A percentile compares a stretch with the other conserved stretches of the same genome.
These are phyloP conservation scores for Suillus plorans DNA, from an alignment of 768 basidiomycete species.

Conservation along the genomic window DNA sequence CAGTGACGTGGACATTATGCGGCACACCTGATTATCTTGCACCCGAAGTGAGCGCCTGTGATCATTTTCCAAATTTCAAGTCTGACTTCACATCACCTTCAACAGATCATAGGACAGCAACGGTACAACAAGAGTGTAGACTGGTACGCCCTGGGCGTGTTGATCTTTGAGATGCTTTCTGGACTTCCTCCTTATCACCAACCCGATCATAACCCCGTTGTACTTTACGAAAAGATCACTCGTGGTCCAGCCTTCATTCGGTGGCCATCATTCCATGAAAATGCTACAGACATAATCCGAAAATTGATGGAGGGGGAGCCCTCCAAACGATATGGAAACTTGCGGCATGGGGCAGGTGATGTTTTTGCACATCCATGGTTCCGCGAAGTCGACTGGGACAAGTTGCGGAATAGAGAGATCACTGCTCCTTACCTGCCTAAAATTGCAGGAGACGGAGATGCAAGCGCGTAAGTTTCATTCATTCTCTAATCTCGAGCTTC, in stretches of 20 bases:
- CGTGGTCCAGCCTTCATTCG: constrained; percentile 69
- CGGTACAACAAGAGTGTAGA: constrained; percentile 97
- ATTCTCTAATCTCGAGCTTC: constrained; percentile 12
- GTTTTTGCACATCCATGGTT: constrained; percentile 96
- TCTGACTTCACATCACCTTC: background rate
- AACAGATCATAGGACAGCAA: constrained; percentile 72
- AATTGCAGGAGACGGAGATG: constrained; percentile 91
- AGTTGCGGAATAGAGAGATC: constrained; percentile 79
- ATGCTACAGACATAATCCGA: constrained; percentile 85
- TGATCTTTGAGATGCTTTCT: constrained; percentile 97
- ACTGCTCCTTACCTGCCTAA: constrained; percentile 94
- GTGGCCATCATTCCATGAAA: constrained; percentile 75
- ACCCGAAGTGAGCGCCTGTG: constrained; percentile 65
- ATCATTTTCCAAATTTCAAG: background rate
- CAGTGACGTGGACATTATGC: constrained; percentile 93
- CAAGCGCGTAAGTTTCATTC: constrained; percentile 72
- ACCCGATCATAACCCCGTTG: constrained; percentile 77
- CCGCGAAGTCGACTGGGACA: constrained; percentile 88
- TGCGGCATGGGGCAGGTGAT: constrained; percentile 85
- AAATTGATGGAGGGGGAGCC: constrained; percentile 90
- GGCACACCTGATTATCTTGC: constrained; percentile 97
- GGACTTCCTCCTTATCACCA: constrained; percentile 96
- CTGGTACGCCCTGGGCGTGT: constrained; percentile 97
- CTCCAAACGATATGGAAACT: constrained; percentile 85
- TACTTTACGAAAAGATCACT: constrained; percentile 90